Conservation (phyloP, 1,284 basidiomycete genomes). For the Tausonia pullulans region DNA sequence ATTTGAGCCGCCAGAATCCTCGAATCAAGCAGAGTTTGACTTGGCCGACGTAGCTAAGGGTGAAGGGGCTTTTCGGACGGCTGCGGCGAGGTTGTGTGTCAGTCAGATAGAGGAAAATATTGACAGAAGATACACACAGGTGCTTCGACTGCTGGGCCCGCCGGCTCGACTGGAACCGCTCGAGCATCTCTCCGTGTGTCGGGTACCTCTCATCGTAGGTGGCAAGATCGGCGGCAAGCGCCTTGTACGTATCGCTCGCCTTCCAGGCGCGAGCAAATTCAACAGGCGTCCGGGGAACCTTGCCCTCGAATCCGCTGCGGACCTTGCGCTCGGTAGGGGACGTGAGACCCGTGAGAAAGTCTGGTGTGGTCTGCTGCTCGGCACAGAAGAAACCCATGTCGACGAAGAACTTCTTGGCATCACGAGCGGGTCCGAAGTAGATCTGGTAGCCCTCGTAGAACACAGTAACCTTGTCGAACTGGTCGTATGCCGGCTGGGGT, state of each 20-base stretch:
- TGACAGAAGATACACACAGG: slow-evolving; percentile 22
- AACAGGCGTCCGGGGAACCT: slow-evolving; percentile 48
- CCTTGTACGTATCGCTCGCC: slow-evolving; percentile 28
- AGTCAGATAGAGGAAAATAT: too few relatives aligned
- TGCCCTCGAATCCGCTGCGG: slow-evolving; percentile 39
- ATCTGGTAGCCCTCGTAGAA: slow-evolving; percentile 72
- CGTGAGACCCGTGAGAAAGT: slow-evolving; percentile 53
- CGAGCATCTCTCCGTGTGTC: slow-evolving; percentile 30
- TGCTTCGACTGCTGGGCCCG: slow-evolving; percentile 37
- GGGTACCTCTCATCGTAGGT: slow-evolving; percentile 33
- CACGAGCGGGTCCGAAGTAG: slow-evolving; percentile 60
- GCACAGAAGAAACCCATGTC: slow-evolving; percentile 57
- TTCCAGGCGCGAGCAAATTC: slow-evolving; percentile 44
- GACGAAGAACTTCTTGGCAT: slow-evolving; percentile 68
- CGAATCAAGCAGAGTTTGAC: slow-evolving; percentile 35
- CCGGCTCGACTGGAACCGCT: slow-evolving; percentile 35
- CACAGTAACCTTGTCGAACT: slow-evolving; percentile 62
- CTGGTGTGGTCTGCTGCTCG: slow-evolving; percentile 36
- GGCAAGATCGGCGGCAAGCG: slow-evolving; percentile 32
- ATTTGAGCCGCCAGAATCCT: slow-evolving; percentile 34
- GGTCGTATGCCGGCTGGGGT: slow-evolving; percentile 28
- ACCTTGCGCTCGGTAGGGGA: slow-evolving; percentile 48
- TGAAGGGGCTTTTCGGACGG: slow-evolving; percentile 34
- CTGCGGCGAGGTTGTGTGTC: slow-evolving; percentile 12
- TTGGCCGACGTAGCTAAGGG: slow-evolving; percentile 34